A percentile compares a stretch with the other conserved stretches of the same genome.
phyloP scores from a whole-genome alignment of 495 filamentous ascomycete genomes.

The Cercophora scortea region DNA sequence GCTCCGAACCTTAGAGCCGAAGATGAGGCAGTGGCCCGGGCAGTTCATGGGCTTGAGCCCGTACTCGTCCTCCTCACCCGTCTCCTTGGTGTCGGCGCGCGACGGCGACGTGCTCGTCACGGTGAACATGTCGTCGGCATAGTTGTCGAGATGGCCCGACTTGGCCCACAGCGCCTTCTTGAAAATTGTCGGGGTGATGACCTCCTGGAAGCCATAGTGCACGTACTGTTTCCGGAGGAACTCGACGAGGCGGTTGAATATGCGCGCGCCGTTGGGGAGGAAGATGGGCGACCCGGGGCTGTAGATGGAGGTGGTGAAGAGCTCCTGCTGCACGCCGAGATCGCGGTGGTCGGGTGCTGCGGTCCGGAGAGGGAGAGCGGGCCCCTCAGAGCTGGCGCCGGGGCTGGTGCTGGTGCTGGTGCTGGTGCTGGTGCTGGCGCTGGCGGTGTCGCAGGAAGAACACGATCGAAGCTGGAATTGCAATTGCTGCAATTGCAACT shows the following conservation, averaged over 20 bases:
- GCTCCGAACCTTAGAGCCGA: constrained; percentile 59
- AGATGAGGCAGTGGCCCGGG: constrained; percentile 88
- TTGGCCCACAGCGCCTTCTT: constrained; percentile 84
- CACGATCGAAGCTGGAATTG: constrained; percentile 10
- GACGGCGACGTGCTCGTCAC: constrained; percentile 53
- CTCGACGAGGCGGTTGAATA: constrained; percentile 79
- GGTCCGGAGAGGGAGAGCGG: constrained; percentile 12
- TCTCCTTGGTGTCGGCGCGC: constrained; percentile 23
- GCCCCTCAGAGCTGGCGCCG: constrained; percentile 7
- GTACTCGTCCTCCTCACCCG: constrained; percentile 66
- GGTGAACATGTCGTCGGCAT: constrained; percentile 91
- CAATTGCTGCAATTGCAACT: neutral
- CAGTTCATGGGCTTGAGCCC: constrained; percentile 97
- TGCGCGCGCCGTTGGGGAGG: constrained; percentile 72
- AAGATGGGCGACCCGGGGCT: constrained; percentile 87
- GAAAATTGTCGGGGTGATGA: constrained; percentile 90
- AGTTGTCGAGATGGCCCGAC: constrained; percentile 89
- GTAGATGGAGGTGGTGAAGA: constrained; percentile 71
- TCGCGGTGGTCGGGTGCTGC: constrained; percentile 57
- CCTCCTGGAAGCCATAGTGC: constrained; percentile 82
- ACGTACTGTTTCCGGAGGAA: constrained; percentile 86
- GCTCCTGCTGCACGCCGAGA: constrained; percentile 60
- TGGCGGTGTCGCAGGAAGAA: constrained; percentile 21
- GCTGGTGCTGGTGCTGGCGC: neutral
- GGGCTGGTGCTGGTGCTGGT: neutral